A percentile compares a stretch with the other conserved stretches of the same genome.
Evolutionary conservation across 768 basidiomycete species (phyloP).

Genomic region (Mycena haematopus): DNA sequence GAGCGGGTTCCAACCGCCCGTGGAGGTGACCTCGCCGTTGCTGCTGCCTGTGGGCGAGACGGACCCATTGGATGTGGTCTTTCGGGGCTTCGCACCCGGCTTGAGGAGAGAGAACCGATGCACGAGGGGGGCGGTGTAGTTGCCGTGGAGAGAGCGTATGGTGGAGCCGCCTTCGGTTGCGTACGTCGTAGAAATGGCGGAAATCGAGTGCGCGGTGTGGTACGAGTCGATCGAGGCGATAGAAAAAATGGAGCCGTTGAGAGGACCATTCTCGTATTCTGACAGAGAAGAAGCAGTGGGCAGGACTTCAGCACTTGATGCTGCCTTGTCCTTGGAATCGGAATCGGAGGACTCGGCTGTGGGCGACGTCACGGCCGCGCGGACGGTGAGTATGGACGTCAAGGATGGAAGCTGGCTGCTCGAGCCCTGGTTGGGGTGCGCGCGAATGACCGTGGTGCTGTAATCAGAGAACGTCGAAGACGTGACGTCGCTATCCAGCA

Average conservation of each 20-base stretch:
- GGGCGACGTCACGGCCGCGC: slow-evolving; percentile 46
- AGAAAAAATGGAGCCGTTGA: slow-evolving; percentile 58
- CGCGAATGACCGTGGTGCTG: slow-evolving; percentile 71
- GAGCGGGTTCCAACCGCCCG: slow-evolving; percentile 72
- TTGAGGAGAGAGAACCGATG: slow-evolving; percentile 90
- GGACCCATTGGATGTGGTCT: slow-evolving; percentile 41
- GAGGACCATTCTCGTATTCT: slow-evolving; percentile 38
- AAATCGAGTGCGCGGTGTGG: slow-evolving; percentile 63
- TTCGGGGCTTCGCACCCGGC: slow-evolving; percentile 71
- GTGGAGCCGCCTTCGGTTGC: slow-evolving; percentile 85
- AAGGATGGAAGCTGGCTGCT: slow-evolving; percentile 56
- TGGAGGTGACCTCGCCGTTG: slow-evolving; percentile 35
- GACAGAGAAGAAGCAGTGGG: slow-evolving; percentile 41
- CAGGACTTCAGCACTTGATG: slow-evolving; percentile 39
- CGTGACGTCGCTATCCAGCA: slow-evolving; percentile 46
- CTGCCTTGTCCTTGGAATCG: slow-evolving; percentile 47
- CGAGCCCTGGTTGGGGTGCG: slow-evolving; percentile 48
- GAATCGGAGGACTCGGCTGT: slow-evolving; percentile 45
- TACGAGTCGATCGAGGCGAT: slow-evolving; percentile 67
- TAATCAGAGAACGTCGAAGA: slow-evolving; percentile 59
- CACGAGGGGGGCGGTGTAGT: slow-evolving; percentile 56
- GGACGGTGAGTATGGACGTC: slow-evolving; percentile 78
- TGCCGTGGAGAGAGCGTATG: slow-evolving; percentile 52
- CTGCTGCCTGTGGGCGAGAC: slow-evolving; percentile 40
- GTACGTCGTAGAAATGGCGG: slow-evolving; percentile 57